Evolutionary conservation across 176 grass and related monocot genomes (phyloP), one percentile per base, ranked within the genome.

Genomic region (Ensete ventricosum): DNA sequence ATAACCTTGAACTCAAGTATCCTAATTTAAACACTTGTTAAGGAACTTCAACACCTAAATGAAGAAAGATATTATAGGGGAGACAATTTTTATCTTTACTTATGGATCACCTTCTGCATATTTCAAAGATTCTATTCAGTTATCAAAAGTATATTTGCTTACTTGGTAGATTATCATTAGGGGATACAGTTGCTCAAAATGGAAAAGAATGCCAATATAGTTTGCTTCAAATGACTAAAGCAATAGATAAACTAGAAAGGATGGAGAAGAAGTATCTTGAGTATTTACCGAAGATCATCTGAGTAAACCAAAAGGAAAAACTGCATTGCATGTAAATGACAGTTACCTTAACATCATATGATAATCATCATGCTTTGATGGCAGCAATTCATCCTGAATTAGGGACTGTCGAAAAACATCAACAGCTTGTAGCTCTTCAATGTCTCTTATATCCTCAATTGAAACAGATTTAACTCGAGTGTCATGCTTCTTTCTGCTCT

Each of bases 301-400:
- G 3, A 57, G 1, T 71, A 14, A 71, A 75, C 9, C 76, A 76
- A 52, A 81, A 77, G 52, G 11, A 1, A 19, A 75, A 67, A 49
- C 43, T 55, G 24, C 59, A 57, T 54, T 24, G 1, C 26, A 17
- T 62, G 13, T 57, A 57, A 16, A 73, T 23, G 0, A 76, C 9
- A 53, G 50, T 22, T 78, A 93, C 95, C 95, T 98, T 76, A 98
- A 75, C 80, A 93, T 84, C 59, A 76, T 81, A 77, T 98, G 82
- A 84, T 99, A 99, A 82, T 91, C 82, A 68, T 99, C 90, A 22
- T 82, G 82, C 75, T 77, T 80, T 76, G 87, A 60, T 23, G 90
- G 95, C 82, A 99, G 75, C 80, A 99, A 67, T 50, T 83, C 82
- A 52, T 87, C 90, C 19, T 76, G 77, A 67, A 84, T 76, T 68